These are phyloP conservation scores for Brassica incana DNA, from an alignment of 345 rosid species.

Conservation along the genomic window DNA sequence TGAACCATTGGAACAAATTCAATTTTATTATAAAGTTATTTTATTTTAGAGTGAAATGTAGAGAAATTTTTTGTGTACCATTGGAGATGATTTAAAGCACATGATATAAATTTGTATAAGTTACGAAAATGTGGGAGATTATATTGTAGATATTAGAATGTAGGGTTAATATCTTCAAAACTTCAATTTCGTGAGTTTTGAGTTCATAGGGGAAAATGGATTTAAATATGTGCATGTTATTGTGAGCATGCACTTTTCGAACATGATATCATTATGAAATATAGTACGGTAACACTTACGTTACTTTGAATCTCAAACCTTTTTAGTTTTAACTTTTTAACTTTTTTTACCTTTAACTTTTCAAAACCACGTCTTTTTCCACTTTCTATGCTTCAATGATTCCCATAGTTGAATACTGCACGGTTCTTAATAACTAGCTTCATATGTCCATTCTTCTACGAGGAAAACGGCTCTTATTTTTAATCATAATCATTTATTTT, in stretches of 20 bases:
- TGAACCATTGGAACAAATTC: too few relatives aligned
- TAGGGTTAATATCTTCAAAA: background rate
- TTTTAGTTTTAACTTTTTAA: conserved; percentile 13
- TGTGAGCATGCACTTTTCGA: conserved; percentile 13
- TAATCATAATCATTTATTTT: background rate
- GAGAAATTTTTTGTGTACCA: too few relatives aligned
- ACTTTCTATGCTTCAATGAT: conserved; percentile 33
- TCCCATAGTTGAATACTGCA: conserved; percentile 22
- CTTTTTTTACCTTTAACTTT: conserved; percentile 31
- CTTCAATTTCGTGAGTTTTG: background rate
- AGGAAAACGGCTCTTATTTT: conserved; percentile 20
- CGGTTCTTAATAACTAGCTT: background rate
- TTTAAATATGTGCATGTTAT: conserved; percentile 13
- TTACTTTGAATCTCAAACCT: conserved; percentile 36
- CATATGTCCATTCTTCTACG: background rate
- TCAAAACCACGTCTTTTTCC: conserved; percentile 20
- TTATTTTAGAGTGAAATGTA: too few relatives aligned
- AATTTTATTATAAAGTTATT: too few relatives aligned
- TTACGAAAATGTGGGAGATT: background rate
- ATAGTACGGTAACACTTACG: conserved; percentile 2
- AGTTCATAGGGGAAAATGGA: background rate
- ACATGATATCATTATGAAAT: conserved; percentile 13
- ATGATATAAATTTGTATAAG: background rate
- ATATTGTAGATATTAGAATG: background rate
- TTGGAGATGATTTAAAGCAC: background rate